Conservation (phyloP, 2,329 filamentous ascomycete species). For the Diplodia intermedia region DNA sequence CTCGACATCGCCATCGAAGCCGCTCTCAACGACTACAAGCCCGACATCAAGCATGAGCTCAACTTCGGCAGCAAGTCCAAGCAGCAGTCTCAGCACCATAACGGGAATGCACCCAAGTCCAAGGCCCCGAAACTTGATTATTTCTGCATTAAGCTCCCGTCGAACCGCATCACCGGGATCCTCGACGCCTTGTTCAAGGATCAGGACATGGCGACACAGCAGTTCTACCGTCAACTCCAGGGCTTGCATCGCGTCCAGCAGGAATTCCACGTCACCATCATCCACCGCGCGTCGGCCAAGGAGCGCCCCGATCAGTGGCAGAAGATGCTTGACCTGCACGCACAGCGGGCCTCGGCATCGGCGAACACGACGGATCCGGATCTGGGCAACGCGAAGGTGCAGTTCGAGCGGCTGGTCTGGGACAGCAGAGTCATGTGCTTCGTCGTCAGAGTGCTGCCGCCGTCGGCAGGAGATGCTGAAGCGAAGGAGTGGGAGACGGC, state of each 20-base stretch:
- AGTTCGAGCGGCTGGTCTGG: slow-evolving; percentile 75
- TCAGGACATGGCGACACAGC: slow-evolving; percentile 60
- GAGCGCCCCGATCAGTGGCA: slow-evolving; percentile 76
- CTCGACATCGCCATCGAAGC: slow-evolving; percentile 80
- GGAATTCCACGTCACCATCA: slow-evolving; percentile 93
- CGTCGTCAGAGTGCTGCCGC: slow-evolving; percentile 66
- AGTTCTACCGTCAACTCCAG: slow-evolving; percentile 78
- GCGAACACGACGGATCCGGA: slow-evolving; percentile 54
- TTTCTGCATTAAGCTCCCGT: slow-evolving; percentile 65
- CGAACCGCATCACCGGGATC: slow-evolving; percentile 59
- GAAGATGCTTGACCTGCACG: slow-evolving; percentile 69
- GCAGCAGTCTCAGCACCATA: slow-evolving; percentile 36
- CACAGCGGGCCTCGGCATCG: slow-evolving; percentile 45
- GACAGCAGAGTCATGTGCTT: slow-evolving; percentile 90
- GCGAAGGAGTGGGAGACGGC: slow-evolving; percentile 63
- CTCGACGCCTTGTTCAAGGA: slow-evolving; percentile 74
- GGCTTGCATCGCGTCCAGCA: slow-evolving; percentile 76
- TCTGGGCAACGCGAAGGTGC: slow-evolving; percentile 70
- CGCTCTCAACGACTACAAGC: slow-evolving; percentile 78
- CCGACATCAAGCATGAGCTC: slow-evolving; percentile 77
- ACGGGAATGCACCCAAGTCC: background rate
- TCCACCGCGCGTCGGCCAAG: slow-evolving; percentile 73
- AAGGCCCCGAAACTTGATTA: slow-evolving; percentile 65
- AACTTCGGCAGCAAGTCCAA: slow-evolving; percentile 55
- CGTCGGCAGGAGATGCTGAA: slow-evolving; percentile 36